Conservation (phyloP, 83 land plant genomes). For the Isoetes engelmannii region DNA sequence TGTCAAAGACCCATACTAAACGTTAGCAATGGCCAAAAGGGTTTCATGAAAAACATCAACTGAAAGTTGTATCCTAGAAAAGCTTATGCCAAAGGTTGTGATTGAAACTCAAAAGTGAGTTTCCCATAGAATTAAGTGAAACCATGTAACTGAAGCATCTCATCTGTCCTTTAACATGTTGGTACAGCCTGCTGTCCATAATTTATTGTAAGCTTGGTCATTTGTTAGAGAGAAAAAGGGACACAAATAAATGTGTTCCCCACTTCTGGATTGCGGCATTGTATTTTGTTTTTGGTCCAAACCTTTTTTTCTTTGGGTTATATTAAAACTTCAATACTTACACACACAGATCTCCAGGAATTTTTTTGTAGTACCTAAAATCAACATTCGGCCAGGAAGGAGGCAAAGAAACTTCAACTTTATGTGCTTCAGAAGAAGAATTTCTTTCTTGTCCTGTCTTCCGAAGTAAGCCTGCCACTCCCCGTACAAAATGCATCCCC, state of each 20-base stretch:
- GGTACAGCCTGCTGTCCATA: neutral
- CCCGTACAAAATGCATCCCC: constrained; percentile 72
- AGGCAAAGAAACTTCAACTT: neutral
- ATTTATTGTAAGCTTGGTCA: neutral
- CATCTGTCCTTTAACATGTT: neutral
- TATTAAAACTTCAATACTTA: neutral
- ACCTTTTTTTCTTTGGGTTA: neutral
- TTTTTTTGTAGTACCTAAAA: constrained; percentile 15
- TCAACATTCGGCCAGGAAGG: constrained; percentile 29
- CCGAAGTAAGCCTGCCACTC: constrained; percentile 66
- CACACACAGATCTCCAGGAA: neutral
- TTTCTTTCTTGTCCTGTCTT: constrained; percentile 24
- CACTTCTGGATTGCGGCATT: neutral
- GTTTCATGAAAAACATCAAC: neutral
- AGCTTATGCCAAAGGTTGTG: neutral
- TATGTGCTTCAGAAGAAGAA: neutral
- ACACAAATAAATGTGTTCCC: neutral
- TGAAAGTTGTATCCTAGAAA: neutral
- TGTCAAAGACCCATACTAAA: neutral
- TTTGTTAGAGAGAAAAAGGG: neutral
- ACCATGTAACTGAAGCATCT: neutral
- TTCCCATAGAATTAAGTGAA: neutral
- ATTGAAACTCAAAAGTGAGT: neutral
- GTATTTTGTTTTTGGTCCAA: neutral
- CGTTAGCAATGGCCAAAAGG: neutral